Evolutionary conservation across 352 stramenopile genomes (phyloP), one percentile per base, ranked within the genome.

Genomic region (Phytopythium chamaehyphon): DNA sequence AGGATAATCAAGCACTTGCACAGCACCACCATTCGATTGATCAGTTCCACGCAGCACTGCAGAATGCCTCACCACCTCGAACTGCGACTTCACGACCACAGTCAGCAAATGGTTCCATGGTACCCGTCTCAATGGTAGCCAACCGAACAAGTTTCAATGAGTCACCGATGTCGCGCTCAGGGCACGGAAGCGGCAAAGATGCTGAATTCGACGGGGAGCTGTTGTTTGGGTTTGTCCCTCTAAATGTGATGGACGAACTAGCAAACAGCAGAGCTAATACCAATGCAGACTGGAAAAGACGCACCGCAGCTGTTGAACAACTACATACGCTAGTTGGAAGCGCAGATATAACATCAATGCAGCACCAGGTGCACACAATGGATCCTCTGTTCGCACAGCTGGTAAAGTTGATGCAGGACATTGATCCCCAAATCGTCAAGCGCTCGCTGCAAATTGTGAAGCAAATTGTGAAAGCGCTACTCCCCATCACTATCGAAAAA

Each of bases 211-310:
- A 44, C 8, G 47, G 10, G n/a, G 45, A 40, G 1, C 28, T 86
- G 7, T 33, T 47, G 26, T 89, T 80, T 39, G 74, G 76, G 2
- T 86, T 86, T 18, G 50, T 89, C 11, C 46, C 59, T 9, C 22
- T n/a, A 21, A 66, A 73, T 3, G 58, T 83, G 18, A 47, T 86
- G n/a, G 57, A 61, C 0, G 55, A 54, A 14, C 49, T 89, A 16
- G 49, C 54, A 11, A 59, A 24, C 0, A 72, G 56, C 40, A 63
- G 59, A 4, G 78, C 69, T 31, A 86, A 83, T 43, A 86, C 75
- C 15, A 89, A 91, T 37, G 64, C 75, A 8, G 76, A 88, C 38
- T 90, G 80, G 80, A 91, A 89, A 59, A 79, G 73, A 24, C 64
- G 80, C 2, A 66, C 77, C 4, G 57, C 57, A 15, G 77, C 77